Evolutionary conservation across 176 grass and related monocot species (phyloP).

Genomic region (Saccharum spontaneum): DNA sequence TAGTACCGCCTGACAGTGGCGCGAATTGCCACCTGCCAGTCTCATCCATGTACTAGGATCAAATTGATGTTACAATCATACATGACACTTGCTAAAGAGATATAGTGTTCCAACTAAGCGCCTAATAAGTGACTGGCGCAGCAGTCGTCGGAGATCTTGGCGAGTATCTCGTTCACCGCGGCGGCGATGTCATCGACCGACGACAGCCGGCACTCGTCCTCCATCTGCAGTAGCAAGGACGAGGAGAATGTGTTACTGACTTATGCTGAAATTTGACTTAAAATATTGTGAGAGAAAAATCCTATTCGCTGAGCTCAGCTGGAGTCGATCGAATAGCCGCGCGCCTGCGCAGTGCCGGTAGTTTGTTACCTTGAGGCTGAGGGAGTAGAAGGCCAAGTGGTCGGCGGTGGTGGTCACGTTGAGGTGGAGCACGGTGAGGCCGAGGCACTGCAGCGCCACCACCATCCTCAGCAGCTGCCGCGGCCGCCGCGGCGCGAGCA

Average conservation of each 20-base stretch:
- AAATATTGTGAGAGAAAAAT: too few species aligned
- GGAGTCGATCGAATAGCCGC: background rate
- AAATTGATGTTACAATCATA: slow-evolving; percentile 17
- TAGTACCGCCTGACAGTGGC: slow-evolving; percentile 28
- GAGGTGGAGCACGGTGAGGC: slow-evolving; percentile 65
- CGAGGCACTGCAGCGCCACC: slow-evolving; percentile 47
- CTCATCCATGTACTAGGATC: slow-evolving; percentile 16
- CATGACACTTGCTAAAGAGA: background rate
- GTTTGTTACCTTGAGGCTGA: slow-evolving; percentile 49
- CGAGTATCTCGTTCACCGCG: slow-evolving; percentile 64
- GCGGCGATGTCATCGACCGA: slow-evolving; percentile 74
- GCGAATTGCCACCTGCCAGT: slow-evolving; percentile 9
- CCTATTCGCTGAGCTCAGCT: background rate
- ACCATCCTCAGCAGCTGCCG: slow-evolving; percentile 69
- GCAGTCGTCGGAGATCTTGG: slow-evolving; percentile 38
- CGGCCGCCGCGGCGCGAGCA: slow-evolving; percentile 58
- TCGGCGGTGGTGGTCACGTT: slow-evolving; percentile 48
- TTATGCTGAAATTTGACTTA: background rate
- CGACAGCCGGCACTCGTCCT: slow-evolving; percentile 62
- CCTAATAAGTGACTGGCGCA: background rate
- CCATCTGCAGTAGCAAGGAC: slow-evolving; percentile 39
- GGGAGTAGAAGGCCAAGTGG: slow-evolving; percentile 39
- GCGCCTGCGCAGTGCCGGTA: too few species aligned
- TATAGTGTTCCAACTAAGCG: background rate
- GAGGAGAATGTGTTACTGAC: background rate